Evolutionary conservation across 805 yeast genomes (phyloP).

Genomic region (Yamadazyma sp.): DNA sequence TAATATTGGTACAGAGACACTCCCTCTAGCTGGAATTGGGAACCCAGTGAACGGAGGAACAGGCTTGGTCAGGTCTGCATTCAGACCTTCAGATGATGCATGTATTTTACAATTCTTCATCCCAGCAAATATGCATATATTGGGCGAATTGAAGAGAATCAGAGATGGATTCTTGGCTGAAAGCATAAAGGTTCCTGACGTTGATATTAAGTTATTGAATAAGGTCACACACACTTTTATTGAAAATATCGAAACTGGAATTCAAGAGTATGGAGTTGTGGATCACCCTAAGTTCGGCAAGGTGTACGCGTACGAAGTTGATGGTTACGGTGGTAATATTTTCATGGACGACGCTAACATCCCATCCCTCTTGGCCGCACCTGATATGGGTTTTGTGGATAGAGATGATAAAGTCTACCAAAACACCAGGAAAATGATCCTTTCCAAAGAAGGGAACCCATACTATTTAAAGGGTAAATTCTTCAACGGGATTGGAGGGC

Average conservation of each 20-base stretch:
- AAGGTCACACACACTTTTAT: slow-evolving; percentile 38
- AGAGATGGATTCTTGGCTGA: slow-evolving; percentile 12
- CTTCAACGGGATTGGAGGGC: slow-evolving; percentile 86
- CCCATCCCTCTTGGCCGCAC: slow-evolving; percentile 77
- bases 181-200: slow-evolving; percentile 17
- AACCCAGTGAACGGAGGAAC: slow-evolving; percentile 75
- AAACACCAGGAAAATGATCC: slow-evolving; percentile 76
- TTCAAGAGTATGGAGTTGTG: slow-evolving; percentile 62
- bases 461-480: slow-evolving; percentile 62
- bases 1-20: slow-evolving; percentile 75
- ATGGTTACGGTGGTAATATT: slow-evolving; percentile 73
- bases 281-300: slow-evolving; percentile 68
- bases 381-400: slow-evolving; percentile 68
- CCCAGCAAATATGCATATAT: slow-evolving; percentile 81
- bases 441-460: slow-evolving; percentile 72
- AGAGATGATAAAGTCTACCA: slow-evolving; percentile 59
- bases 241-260: slow-evolving; percentile 49
- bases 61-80: slow-evolving; percentile 77
- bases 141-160: slow-evolving; percentile 55
- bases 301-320: slow-evolving; percentile 87
- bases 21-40: slow-evolving; percentile 76
- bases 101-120: slow-evolving; percentile 76
- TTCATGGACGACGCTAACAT: slow-evolving; percentile 91
- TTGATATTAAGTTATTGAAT: slow-evolving; percentile 13
- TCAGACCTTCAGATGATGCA: slow-evolving; percentile 88